Evolutionary conservation across 2,329 filamentous ascomycete genomes (phyloP).

Genomic region (Clarireedia homoeocarpa): DNA sequence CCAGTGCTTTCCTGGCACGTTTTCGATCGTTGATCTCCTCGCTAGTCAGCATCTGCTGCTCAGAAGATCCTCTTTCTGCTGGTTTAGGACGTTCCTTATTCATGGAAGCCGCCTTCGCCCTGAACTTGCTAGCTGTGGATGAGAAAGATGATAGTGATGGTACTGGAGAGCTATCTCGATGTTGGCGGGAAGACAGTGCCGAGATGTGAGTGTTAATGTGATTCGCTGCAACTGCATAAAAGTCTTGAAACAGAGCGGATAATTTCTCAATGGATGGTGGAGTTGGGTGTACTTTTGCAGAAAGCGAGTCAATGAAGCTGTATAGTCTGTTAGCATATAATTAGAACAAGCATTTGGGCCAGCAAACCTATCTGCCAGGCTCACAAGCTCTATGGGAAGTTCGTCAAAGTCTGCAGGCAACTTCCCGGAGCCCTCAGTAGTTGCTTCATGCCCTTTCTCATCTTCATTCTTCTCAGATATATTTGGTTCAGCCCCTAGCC

Average conservation of each 20-base stretch:
- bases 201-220: slow-evolving; percentile 85
- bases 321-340: not conserved
- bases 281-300: slow-evolving; percentile 75
- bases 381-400: slow-evolving; percentile 87
- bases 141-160: slow-evolving; percentile 47
- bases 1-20: slow-evolving; percentile 67
- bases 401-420: slow-evolving; percentile 61
- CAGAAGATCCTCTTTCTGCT: slow-evolving; percentile 32
- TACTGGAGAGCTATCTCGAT: slow-evolving; percentile 54
- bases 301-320: slow-evolving; percentile 86
- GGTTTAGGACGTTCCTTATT: slow-evolving; percentile 43
- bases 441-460: slow-evolving; percentile 21
- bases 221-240: slow-evolving; percentile 72
- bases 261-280: slow-evolving; percentile 79
- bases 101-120: slow-evolving; percentile 48
- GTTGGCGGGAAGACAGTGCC: slow-evolving; percentile 66
- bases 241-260: slow-evolving; percentile 86
- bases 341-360: not conserved
- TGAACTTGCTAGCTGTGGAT: slow-evolving; percentile 48
- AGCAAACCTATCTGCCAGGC: slow-evolving; percentile 72
- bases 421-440: slow-evolving; percentile 17
- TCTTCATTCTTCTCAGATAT: slow-evolving; percentile 35
- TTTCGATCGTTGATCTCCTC: slow-evolving; percentile 77
- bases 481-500: slow-evolving; percentile 19
- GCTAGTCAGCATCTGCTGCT: slow-evolving; percentile 85